Conservation (phyloP, 495 filamentous ascomycete genomes). For the Lepraria neglecta region DNA sequence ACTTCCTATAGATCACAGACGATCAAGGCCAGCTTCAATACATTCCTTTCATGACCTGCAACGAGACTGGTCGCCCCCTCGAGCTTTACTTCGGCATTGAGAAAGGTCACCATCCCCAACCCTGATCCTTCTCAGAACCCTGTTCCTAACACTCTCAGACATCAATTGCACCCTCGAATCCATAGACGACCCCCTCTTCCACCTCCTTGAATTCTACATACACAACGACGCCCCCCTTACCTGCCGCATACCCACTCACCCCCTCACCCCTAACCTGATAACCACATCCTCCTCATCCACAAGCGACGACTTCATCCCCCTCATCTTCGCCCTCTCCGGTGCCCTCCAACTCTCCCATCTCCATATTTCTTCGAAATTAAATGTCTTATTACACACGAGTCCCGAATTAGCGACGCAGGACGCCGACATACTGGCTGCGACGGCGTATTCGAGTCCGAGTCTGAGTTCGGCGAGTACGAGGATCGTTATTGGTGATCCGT, state of each 20-base stretch:
- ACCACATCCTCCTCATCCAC: slow-evolving; percentile 20
- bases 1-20: slow-evolving; percentile 64
- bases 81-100: slow-evolving; percentile 81
- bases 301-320: slow-evolving; percentile 51
- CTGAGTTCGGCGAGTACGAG: slow-evolving; percentile 50
- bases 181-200: slow-evolving; percentile 84
- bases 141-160: slow-evolving; percentile 42
- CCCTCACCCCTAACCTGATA: slow-evolving; percentile 36
- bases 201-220: slow-evolving; percentile 97
- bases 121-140: not conserved
- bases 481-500: slow-evolving; percentile 77
- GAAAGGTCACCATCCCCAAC: slow-evolving; percentile 30
- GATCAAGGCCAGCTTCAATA: slow-evolving; percentile 79
- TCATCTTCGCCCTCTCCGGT: slow-evolving; percentile 81
- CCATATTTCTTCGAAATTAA: slow-evolving; percentile 83
- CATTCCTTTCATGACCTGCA: slow-evolving; percentile 86
- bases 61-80: slow-evolving; percentile 77
- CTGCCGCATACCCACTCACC: slow-evolving; percentile 81
- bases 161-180: slow-evolving; percentile 87
- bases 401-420: slow-evolving; percentile 40
- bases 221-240: slow-evolving; percentile 91
- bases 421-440: slow-evolving; percentile 71
- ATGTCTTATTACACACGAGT: slow-evolving; percentile 75
- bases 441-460: slow-evolving; percentile 77
- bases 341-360: slow-evolving; percentile 84